Base-by-base conservation (phyloP, 306 rosid genomes). In the Argentina anserina region DNA sequence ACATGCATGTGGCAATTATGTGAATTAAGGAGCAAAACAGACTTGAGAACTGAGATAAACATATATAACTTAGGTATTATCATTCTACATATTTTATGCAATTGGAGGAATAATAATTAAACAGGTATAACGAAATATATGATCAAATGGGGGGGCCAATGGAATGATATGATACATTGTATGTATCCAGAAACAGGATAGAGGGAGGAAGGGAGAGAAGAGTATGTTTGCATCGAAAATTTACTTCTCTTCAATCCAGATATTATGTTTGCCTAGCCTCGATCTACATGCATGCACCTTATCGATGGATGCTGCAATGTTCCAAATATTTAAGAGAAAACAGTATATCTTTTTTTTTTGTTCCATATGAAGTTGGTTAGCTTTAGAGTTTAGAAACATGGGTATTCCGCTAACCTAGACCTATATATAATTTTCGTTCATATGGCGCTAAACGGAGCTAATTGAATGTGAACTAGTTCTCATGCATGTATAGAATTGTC, bases 1-100 rank as follows among this genome's bases (percentile, higher is more conserved):
- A 37, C 46, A 72, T 82, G 82, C 87, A 84, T 88, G 90, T 86
- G 90, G 71, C 71, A 67, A 6, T 80, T 43, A 67, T 43, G 82
- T 65, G 37, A 83, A 56, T 9, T 29, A 60, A 68, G 80, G 65
- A 70, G 61, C 67, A 58, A 40, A 55, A 18, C 68, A 45, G 49
- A 80, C 75, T 50, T 25, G 58, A 81, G 26, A 73, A 15, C n/a
- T 49, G 56, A 49, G 23, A 47, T 47, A 18, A 1, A 79, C 71
- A 14, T 8, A 46, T 14, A 65, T 29, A 53, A 36, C 37, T 67
- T 59, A 37, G 53, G 60, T 3, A 58, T 76, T 28, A 55, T 67
- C 42, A 39, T 72, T 71, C 17, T 55, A n/a, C 14, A 72, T 37
- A 74, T 21, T 14, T 64, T 49, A 34, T 8, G 11, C 7, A 31